phyloP scores from a whole-genome alignment of 2,329 filamentous ascomycete species.

The Epichloe uncinata region DNA sequence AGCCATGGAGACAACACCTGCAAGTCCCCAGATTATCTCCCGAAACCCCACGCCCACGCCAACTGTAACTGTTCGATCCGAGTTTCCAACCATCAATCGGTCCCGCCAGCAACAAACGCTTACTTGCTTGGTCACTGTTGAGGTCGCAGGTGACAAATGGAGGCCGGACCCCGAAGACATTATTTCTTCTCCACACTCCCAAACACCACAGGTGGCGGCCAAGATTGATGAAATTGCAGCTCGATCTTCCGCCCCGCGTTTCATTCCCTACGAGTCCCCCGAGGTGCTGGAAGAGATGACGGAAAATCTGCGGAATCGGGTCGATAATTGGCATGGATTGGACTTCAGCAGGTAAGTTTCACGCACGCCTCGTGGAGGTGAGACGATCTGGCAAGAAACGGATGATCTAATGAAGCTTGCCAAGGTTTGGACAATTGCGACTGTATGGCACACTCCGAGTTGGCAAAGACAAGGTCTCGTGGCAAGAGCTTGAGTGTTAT shows the following conservation, averaged over 20 bases:
- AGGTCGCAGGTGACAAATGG: constrained; percentile 90
- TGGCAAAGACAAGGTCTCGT: constrained; percentile 89
- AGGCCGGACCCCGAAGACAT: constrained; percentile 72
- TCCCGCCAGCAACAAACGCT: constrained; percentile 90
- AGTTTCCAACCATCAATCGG: constrained; percentile 86
- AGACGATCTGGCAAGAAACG: neutral
- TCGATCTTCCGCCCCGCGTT: constrained; percentile 39
- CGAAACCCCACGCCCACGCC: constrained; percentile 86
- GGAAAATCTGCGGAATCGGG: constrained; percentile 69
- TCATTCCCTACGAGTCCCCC: constrained; percentile 61
- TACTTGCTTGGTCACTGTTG: constrained; percentile 86
- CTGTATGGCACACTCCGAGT: constrained; percentile 83
- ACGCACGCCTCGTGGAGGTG: neutral
- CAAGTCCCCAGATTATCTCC: constrained; percentile 55
- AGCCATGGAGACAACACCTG: constrained; percentile 80
- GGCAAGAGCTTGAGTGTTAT: constrained; percentile 96
- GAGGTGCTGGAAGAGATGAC: constrained; percentile 75
- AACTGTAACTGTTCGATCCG: constrained; percentile 85
- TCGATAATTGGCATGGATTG: constrained; percentile 96
- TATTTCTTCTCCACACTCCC: constrained; percentile 32
- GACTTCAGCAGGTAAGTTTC: constrained; percentile 62
- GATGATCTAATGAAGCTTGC: constrained; percentile 6
- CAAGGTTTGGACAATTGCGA: constrained; percentile 78
- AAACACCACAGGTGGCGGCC: constrained; percentile 24
- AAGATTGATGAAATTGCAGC: constrained; percentile 40